These are phyloP conservation scores for Metschnikowia colocasiae DNA, from an alignment of 805 yeast genomes.

Conservation along the genomic window DNA sequence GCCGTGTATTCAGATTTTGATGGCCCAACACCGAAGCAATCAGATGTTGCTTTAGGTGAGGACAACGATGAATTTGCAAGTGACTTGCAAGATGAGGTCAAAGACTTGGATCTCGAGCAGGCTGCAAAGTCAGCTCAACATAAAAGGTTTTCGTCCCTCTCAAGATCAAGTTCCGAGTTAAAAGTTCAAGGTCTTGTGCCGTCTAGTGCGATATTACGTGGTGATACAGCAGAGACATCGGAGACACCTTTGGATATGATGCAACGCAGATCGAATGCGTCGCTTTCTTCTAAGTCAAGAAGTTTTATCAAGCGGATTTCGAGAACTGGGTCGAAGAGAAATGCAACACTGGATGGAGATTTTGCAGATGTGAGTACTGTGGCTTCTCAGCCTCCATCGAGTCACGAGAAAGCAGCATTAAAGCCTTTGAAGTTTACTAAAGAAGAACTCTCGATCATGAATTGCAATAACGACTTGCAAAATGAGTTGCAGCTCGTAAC, in stretches of 20 bases:
- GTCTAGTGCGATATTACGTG: slow-evolving; percentile 13
- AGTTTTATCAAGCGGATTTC: slow-evolving; percentile 35
- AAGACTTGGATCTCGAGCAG: neutral
- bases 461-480: slow-evolving; percentile 54
- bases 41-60: neutral
- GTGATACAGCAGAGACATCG: slow-evolving; percentile 4
- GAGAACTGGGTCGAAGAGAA: slow-evolving; percentile 13
- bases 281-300: slow-evolving; percentile 28
- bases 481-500: slow-evolving; percentile 67
- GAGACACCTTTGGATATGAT: slow-evolving; percentile 11
- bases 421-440: slow-evolving; percentile 41
- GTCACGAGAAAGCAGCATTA: slow-evolving; percentile 1
- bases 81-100: neutral
- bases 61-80: neutral
- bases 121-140: neutral
- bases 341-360: neutral
- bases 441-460: slow-evolving; percentile 60
- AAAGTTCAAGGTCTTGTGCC: slow-evolving; percentile 16
- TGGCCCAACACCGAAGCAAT: neutral
- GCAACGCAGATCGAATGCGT: slow-evolving; percentile 23
- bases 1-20: neutral
- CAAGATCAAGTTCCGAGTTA: slow-evolving; percentile 17
- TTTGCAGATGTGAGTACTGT: neutral
- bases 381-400: slow-evolving; percentile 1
- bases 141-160: slow-evolving; percentile 9